Percentiles rank a stretch among this genome's conserved stretches.
Evolutionary conservation across 768 basidiomycete species (phyloP).

Genomic region (Tephrocybe sp.): DNA sequence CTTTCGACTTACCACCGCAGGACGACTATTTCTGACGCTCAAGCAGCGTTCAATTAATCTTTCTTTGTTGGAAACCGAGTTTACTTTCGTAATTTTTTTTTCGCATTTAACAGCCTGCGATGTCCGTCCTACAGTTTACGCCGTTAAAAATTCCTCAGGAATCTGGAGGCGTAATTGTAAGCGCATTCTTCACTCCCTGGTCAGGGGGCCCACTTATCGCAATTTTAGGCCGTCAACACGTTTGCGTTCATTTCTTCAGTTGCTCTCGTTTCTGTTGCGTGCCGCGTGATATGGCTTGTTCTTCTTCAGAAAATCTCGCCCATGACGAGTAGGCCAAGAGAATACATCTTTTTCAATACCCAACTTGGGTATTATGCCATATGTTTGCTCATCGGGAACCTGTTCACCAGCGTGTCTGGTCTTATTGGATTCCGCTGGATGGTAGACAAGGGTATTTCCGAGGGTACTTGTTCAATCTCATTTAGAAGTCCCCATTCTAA

Average conservation of each 20-base stretch:
- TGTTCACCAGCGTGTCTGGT: slow-evolving; percentile 50
- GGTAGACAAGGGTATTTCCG: slow-evolving; percentile 36
- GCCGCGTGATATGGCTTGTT: slow-evolving; percentile 47
- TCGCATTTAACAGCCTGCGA: not conserved
- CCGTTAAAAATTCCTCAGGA: slow-evolving; percentile 29
- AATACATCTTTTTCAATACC: slow-evolving; percentile 66
- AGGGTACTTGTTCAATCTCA: slow-evolving; percentile 35
- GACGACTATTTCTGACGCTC: slow-evolving; percentile 28
- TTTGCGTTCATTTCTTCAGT: slow-evolving; percentile 55
- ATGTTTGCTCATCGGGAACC: slow-evolving; percentile 59
- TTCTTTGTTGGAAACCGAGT: slow-evolving; percentile 10
- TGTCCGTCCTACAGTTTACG: slow-evolving; percentile 21
- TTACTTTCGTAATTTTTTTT: slow-evolving; percentile 9
- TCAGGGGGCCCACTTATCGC: not conserved
- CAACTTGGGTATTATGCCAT: slow-evolving; percentile 69
- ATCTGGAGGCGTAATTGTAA: slow-evolving; percentile 36
- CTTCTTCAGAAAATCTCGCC: slow-evolving; percentile 28
- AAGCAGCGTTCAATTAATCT: not conserved
- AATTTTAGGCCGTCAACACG: slow-evolving; percentile 39
- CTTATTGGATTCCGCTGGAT: slow-evolving; percentile 55
- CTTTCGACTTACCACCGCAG: slow-evolving; percentile 32
- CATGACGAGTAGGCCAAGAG: slow-evolving; percentile 28
- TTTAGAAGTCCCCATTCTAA: not conserved
- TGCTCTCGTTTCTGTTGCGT: slow-evolving; percentile 47
- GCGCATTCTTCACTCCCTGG: slow-evolving; percentile 10